Percentiles rank a stretch among this genome's conserved stretches.
Conservation (phyloP, 768 basidiomycete genomes). For the Lentinula detonsa region DNA sequence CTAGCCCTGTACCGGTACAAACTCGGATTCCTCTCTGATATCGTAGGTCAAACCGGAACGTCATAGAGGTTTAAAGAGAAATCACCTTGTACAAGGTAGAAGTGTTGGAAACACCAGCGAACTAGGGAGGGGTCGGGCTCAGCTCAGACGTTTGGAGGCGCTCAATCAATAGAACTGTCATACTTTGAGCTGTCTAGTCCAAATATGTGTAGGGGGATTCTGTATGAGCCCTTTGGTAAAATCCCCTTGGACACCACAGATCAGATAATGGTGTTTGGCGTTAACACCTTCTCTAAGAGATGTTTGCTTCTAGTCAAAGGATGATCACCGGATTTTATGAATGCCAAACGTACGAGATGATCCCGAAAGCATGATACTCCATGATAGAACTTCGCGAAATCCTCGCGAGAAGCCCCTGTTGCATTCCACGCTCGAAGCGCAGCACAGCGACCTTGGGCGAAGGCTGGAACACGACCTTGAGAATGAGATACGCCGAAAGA, state of each 20-base stretch:
- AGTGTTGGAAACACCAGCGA: slow-evolving; percentile 79
- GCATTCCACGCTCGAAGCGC: slow-evolving; percentile 81
- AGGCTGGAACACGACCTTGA: slow-evolving; percentile 37
- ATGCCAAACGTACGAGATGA: slow-evolving; percentile 57
- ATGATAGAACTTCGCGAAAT: slow-evolving; percentile 69
- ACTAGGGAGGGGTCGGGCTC: slow-evolving; percentile 27
- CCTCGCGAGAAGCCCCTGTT: slow-evolving; percentile 75
- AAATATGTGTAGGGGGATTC: slow-evolving; percentile 63
- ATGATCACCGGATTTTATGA: not conserved
- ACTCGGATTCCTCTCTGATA: slow-evolving; percentile 65
- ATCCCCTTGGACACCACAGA: slow-evolving; percentile 82
- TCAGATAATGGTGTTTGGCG: slow-evolving; percentile 73
- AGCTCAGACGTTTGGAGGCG: not conserved
- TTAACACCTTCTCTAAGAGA: slow-evolving; percentile 58
- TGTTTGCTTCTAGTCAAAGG: not conserved
- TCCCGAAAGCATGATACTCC: slow-evolving; percentile 86
- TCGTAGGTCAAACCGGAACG: not conserved
- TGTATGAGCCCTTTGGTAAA: slow-evolving; percentile 72
- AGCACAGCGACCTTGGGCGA: slow-evolving; percentile 77
- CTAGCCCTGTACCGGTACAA: slow-evolving; percentile 81
- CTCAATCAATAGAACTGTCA: slow-evolving; percentile 1
- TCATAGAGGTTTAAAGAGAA: not conserved
- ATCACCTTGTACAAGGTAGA: slow-evolving; percentile 56
- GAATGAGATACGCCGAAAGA: not conserved
- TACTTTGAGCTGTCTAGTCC: slow-evolving; percentile 81